Evolutionary conservation across 73 alveolate species (phyloP), one percentile per base, ranked within the genome.

Genomic region (Paraurostyla sp.): DNA sequence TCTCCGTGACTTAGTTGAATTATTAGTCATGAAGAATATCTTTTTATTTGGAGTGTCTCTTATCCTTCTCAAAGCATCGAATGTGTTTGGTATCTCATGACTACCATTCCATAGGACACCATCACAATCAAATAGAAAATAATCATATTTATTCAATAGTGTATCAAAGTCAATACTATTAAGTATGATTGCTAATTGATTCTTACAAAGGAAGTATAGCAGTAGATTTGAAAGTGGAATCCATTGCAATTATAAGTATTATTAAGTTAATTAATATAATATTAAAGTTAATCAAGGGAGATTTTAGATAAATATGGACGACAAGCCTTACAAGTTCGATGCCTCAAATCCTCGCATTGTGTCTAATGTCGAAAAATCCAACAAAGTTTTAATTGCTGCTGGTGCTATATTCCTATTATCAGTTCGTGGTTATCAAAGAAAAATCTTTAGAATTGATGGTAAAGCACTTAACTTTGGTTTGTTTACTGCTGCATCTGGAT

Each of bases 61-160:
- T 38, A 89, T 30, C 30, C 50, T 1, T 25, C 71, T 80, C n/a
- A 89, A 32, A 0, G 78, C 62, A 32, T 80, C 89, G 20, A 81
- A 35, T 23, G 89, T 83, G 0, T 78, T 51, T 22, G 43, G 71
- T 13, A 81, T 32, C 20, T 65, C 85, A 23, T 59, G 23, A 0
- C 46, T 62, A 23, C 75, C 83, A 49, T 60, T 25, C 92, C 91
- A 89, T 0, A 89, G 71, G 36, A 89, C 95, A 16, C 95, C 95
- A 63, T 89, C 95, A 68, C 91, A 82, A 56, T 89, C 95, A 50
- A 89, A 68, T 23, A 89, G 43, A 46, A 89, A 89, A 76, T 81
- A 63, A 36, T 60, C 65, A 40, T 89, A 89, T 48, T 89, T 80
- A 22, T 62, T 87, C 16, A 89, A 7, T 20, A 89, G 23, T 22